Conservation (phyloP, 805 yeast species). For the Debaryomyces castellii region DNA sequence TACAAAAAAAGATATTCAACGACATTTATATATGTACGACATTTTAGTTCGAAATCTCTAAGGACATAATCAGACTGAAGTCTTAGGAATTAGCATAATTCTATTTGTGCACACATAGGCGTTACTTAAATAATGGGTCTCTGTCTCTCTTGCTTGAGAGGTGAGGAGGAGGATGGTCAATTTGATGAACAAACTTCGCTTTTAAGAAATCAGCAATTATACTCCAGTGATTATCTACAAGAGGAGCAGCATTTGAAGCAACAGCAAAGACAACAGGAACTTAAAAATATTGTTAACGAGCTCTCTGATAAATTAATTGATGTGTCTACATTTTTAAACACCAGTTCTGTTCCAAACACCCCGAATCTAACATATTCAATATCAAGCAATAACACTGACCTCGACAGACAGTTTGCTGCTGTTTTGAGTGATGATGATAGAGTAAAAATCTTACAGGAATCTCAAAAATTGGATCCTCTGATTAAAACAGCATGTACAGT, state of each 20-base stretch:
- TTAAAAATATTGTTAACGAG: conserved; percentile 48
- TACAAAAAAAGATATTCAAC: background rate
- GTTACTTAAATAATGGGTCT: conserved; percentile 37
- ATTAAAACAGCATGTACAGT: conserved; percentile 17
- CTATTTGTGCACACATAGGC: background rate
- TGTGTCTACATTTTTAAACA: conserved; percentile 31
- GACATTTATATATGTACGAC: background rate
- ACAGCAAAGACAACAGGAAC: conserved; percentile 46
- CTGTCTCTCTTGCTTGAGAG: conserved; percentile 46
- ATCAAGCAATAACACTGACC: conserved; percentile 2
- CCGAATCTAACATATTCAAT: conserved; percentile 5
- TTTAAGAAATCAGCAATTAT: conserved; percentile 23
- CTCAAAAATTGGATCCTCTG: conserved; percentile 14
- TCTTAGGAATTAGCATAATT: background rate
- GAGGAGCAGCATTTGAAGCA: conserved; percentile 38
- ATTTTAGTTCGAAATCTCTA: background rate
- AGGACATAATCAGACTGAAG: too few relatives aligned
- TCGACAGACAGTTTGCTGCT: conserved; percentile 20
- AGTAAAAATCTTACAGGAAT: conserved; percentile 18
- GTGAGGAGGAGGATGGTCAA: conserved; percentile 36
- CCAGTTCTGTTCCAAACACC: conserved; percentile 3
- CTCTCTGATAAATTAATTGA: conserved; percentile 34
- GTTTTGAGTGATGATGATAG: conserved; percentile 24
- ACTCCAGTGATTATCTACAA: conserved; percentile 34
- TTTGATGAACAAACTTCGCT: conserved; percentile 40